These are phyloP conservation scores for Ustilago loliicola DNA, from an alignment of 1,284 basidiomycete genomes.

Conservation along the genomic window DNA sequence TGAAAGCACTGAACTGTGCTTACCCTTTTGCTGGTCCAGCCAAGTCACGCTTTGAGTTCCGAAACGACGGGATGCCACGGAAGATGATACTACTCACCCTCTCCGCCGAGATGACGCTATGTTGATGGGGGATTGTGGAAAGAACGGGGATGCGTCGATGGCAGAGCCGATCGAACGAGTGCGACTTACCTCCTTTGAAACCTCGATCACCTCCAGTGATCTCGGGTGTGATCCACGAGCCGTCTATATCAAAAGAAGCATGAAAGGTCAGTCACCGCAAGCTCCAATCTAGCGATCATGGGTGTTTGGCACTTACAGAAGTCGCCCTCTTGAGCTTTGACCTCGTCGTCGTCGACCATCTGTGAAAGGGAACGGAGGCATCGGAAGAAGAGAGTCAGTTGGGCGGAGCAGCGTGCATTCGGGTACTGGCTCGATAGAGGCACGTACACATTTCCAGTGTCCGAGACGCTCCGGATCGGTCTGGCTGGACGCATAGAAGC, in stretches of 20 bases:
- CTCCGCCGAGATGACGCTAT: not conserved
- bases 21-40: constrained; percentile 46
- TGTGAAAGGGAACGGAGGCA: not conserved
- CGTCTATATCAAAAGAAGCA: constrained; percentile 37
- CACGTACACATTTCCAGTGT: constrained; percentile 59
- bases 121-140: not conserved
- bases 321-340: constrained; percentile 63
- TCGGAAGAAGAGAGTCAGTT: not conserved
- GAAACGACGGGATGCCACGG: not conserved
- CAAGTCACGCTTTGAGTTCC: not conserved
- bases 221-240: constrained; percentile 67
- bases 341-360: constrained; percentile 65
- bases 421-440: too few species aligned
- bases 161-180: constrained; percentile 2
- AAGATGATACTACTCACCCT: not conserved
- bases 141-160: not conserved
- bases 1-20: constrained; percentile 51
- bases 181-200: constrained; percentile 66
- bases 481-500: constrained; percentile 65
- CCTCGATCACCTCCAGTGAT: constrained; percentile 66
- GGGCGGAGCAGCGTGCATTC: not conserved
- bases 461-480: constrained; percentile 55
- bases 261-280: not conserved
- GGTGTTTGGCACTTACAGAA: constrained; percentile 57
- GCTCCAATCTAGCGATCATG: too few species aligned